Percentiles rank a stretch among this genome's conserved stretches.
These are phyloP conservation scores for Phytophthora lateralis DNA, from an alignment of 352 stramenopile species.

Conservation along the genomic window DNA sequence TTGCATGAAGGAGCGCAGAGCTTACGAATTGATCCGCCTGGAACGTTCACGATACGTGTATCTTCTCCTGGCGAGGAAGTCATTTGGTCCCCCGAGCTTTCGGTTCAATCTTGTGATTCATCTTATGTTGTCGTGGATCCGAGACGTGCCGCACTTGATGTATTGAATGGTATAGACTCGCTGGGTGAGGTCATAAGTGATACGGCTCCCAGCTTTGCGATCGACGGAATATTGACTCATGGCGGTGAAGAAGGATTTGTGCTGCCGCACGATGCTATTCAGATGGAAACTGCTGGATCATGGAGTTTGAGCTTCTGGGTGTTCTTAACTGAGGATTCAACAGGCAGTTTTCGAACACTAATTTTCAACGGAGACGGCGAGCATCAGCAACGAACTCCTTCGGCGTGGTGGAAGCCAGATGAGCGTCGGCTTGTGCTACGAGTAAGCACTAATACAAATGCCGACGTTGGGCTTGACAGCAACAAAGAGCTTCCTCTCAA, in stretches of 20 bases:
- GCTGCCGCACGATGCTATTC: constrained; percentile 47
- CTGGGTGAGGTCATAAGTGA: constrained; percentile 1
- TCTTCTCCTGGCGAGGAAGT: neutral
- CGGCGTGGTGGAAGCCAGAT: constrained; percentile 79
- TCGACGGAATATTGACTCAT: constrained; percentile 59
- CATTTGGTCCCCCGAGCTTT: constrained; percentile 28
- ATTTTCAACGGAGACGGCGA: constrained; percentile 85
- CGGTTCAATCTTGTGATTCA: constrained; percentile 23
- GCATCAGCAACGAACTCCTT: constrained; percentile 74
- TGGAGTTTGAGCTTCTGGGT: constrained; percentile 80
- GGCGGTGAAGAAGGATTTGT: constrained; percentile 50
- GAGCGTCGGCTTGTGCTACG: constrained; percentile 66
- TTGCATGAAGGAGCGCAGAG: constrained; percentile 26
- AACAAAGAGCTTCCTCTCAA: constrained; percentile 44
- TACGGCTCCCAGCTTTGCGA: constrained; percentile 35
- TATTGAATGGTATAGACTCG: neutral
- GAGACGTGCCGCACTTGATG: neutral
- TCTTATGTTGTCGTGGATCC: constrained; percentile 27
- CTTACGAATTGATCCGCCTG: constrained; percentile 47
- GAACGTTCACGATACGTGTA: constrained; percentile 41
- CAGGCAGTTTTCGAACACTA: constrained; percentile 64
- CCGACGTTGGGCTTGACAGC: constrained; percentile 69
- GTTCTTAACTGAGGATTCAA: constrained; percentile 60
- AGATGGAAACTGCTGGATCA: constrained; percentile 37
- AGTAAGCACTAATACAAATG: constrained; percentile 58